Conservation (phyloP, 2,329 filamentous ascomycete species). For the Ophioceras dolichostomum region DNA sequence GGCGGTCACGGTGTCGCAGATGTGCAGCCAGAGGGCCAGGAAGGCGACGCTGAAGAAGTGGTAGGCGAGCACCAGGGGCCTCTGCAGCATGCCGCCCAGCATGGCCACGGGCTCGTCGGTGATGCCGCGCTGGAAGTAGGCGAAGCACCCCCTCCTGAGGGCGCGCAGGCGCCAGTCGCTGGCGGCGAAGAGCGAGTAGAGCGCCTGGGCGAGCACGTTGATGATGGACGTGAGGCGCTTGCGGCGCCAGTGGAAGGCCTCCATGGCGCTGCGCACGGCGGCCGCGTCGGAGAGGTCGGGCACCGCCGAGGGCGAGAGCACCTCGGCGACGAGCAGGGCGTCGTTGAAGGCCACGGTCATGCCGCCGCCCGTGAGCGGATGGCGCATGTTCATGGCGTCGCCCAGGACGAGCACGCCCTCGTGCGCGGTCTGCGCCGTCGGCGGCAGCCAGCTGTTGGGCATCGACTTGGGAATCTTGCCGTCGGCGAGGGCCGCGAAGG, state of each 20-base stretch:
- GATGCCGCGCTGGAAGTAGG: slow-evolving; percentile 71
- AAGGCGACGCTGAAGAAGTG: slow-evolving; percentile 95
- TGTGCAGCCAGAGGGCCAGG: slow-evolving; percentile 52
- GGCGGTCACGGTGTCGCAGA: slow-evolving; percentile 25
- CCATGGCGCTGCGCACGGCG: slow-evolving; percentile 56
- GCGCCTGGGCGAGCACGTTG: slow-evolving; percentile 92
- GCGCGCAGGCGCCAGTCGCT: slow-evolving; percentile 64
- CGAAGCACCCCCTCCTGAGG: slow-evolving; percentile 83
- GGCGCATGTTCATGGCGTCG: slow-evolving; percentile 98
- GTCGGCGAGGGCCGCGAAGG: slow-evolving; percentile 63
- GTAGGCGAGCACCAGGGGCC: slow-evolving; percentile 67
- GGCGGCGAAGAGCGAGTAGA: slow-evolving; percentile 86
- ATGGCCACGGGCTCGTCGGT: slow-evolving; percentile 71
- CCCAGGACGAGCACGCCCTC: slow-evolving; percentile 73
- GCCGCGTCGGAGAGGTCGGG: slow-evolving; percentile 56
- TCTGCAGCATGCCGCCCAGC: slow-evolving; percentile 67
- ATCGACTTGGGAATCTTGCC: slow-evolving; percentile 70
- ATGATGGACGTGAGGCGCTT: slow-evolving; percentile 78
- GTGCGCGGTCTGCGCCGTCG: slow-evolving; percentile 45
- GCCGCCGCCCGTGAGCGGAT: slow-evolving; percentile 89
- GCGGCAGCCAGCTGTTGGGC: slow-evolving; percentile 91
- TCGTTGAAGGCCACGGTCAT: slow-evolving; percentile 98
- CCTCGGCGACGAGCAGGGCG: slow-evolving; percentile 61
- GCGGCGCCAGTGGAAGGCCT: slow-evolving; percentile 72
- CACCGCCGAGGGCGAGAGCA: slow-evolving; percentile 59